Evolutionary conservation across 2,329 filamentous ascomycete genomes (phyloP).

Genomic region (Orbilia quercus): DNA sequence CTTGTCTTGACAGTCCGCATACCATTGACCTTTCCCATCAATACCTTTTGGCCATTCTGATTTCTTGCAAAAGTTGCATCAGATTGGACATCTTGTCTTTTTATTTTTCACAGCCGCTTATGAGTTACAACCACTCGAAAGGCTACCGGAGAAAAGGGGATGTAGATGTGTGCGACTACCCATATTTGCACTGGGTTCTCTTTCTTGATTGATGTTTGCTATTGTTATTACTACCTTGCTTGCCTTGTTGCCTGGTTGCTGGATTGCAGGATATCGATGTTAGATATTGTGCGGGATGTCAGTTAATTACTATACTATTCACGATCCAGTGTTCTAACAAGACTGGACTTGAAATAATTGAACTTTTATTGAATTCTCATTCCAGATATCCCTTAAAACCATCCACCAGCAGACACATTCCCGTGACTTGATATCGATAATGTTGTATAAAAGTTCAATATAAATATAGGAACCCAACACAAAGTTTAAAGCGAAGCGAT

Average conservation of each 20-base stretch:
- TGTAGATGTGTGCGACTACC: not conserved
- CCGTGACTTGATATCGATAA: no score
- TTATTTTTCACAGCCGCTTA: not conserved
- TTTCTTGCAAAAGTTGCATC: not conserved
- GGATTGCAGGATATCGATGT: not conserved
- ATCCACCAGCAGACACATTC: no score
- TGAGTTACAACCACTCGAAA: not conserved
- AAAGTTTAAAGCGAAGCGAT: not conserved
- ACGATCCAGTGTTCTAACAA: not conserved
- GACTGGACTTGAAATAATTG: not conserved
- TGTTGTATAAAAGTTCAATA: no score
- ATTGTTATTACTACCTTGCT: not conserved
- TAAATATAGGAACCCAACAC: not conserved
- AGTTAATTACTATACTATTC: not conserved
- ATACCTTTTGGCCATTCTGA: not conserved
- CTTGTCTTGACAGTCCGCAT: no score
- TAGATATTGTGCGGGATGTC: not conserved
- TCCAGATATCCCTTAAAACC: no score
- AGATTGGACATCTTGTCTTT: not conserved
- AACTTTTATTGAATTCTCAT: not conserved
- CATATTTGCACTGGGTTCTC: not conserved
- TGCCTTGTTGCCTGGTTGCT: no score
- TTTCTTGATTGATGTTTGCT: not conserved
- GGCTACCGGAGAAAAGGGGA: not conserved
- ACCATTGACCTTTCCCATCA: not conserved